Percentiles rank a stretch among this genome's conserved stretches.
Conservation (phyloP, 2,329 filamentous ascomycete species). For the Fusarium verticillioides region DNA sequence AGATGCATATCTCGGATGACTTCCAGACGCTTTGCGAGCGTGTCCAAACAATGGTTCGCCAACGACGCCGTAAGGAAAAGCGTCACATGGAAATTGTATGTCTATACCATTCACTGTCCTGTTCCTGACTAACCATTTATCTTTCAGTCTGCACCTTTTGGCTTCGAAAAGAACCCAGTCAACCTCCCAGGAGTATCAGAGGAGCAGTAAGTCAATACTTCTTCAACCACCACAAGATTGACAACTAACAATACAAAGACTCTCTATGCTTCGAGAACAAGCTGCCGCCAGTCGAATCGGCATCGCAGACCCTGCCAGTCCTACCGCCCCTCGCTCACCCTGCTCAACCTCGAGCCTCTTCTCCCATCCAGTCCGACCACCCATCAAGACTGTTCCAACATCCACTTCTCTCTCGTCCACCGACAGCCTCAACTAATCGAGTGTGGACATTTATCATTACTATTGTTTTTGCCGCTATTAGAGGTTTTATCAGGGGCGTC, state of each 20-base stretch:
- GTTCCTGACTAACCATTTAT: conserved; percentile 38
- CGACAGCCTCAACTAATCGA: conserved; percentile 36
- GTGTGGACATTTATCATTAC: neutral
- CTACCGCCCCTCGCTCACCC: conserved; percentile 38
- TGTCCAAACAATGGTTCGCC: conserved; percentile 56
- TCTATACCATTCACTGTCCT: neutral
- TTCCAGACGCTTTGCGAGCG: conserved; percentile 58
- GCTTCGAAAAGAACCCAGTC: conserved; percentile 66
- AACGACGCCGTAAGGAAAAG: conserved; percentile 56
- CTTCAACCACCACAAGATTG: neutral
- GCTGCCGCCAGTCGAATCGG: conserved; percentile 62
- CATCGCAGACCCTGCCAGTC: conserved; percentile 51
- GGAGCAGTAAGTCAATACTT: conserved; percentile 63
- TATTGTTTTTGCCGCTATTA: conserved; percentile 10
- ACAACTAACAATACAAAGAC: conserved; percentile 48
- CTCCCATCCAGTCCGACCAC: conserved; percentile 38
- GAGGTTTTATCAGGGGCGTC: conserved; percentile 19
- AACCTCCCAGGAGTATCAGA: conserved; percentile 65
- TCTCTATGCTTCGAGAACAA: conserved; percentile 63
- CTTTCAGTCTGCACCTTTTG: conserved; percentile 68
- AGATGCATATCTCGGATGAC: conserved; percentile 54
- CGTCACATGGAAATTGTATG: conserved; percentile 59
- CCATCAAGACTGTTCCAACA: conserved; percentile 34
- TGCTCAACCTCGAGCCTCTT: conserved; percentile 42
- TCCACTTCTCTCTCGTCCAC: conserved; percentile 40